Evolutionary conservation across 1,284 basidiomycete species (phyloP).

Genomic region (Boletus albobrunnescens): DNA sequence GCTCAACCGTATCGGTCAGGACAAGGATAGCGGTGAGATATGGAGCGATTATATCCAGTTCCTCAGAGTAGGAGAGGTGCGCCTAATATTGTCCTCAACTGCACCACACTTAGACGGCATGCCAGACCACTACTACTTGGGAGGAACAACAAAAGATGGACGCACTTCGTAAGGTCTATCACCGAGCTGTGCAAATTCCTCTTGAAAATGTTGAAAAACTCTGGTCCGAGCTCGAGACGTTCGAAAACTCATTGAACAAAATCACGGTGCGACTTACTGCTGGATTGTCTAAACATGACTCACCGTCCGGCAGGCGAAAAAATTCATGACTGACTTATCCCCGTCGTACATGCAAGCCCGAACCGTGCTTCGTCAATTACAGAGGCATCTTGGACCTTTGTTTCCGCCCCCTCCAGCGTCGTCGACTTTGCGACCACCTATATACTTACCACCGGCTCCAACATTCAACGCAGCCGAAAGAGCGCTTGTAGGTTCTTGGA

Average conservation of each 20-base stretch:
- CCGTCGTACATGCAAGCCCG: conserved; percentile 92
- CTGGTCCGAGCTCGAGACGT: conserved; percentile 94
- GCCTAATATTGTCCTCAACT: conserved; percentile 21
- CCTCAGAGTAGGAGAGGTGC: conserved; percentile 73
- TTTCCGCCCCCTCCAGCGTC: conserved; percentile 51
- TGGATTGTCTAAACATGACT: conserved; percentile 2
- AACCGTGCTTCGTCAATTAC: conserved; percentile 81
- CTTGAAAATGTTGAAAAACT: conserved; percentile 90
- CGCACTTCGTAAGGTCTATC: conserved; percentile 85
- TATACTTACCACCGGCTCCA: conserved; percentile 71
- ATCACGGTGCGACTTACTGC: conserved; percentile 57
- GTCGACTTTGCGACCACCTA: conserved; percentile 38
- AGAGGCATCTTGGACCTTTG: conserved; percentile 64
- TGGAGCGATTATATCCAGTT: conserved; percentile 83
- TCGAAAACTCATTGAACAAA: conserved; percentile 88
- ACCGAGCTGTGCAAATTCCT: conserved; percentile 90
- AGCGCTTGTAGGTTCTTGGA: conserved; percentile 80
- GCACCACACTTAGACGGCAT: conserved; percentile 5
- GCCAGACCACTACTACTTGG: conserved; percentile 77
- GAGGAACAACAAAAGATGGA: conserved; percentile 97
- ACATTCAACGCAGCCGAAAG: conserved; percentile 74
- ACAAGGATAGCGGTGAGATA: conserved; percentile 73
- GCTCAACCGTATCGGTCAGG: conserved; percentile 83
- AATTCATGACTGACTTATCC: conserved; percentile 85
- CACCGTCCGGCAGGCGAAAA: conserved; percentile 68